Conservation (phyloP, 345 rosid species). For the Isatis tinctoria region DNA sequence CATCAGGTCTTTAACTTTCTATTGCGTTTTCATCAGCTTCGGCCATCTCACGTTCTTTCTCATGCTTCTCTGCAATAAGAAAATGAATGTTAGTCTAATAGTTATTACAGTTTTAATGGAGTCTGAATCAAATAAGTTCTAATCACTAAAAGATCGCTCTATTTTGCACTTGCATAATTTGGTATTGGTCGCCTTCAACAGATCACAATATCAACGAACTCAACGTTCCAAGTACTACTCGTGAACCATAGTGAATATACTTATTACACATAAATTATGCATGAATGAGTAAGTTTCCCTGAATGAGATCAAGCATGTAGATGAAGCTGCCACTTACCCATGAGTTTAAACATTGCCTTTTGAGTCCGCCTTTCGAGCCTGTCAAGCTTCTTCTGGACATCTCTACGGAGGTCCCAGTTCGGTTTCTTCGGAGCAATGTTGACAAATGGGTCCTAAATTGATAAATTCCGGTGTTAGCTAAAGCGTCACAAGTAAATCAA, state of each 20-base stretch:
- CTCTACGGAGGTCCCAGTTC: slow-evolving; percentile 93
- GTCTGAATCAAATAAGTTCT: background rate
- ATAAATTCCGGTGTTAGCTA: background rate
- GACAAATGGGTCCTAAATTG: slow-evolving; percentile 74
- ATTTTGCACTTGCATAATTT: background rate
- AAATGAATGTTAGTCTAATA: background rate
- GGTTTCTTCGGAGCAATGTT: slow-evolving; percentile 99
- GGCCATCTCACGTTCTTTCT: slow-evolving; percentile 48
- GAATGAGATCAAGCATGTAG: background rate
- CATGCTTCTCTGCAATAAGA: slow-evolving; percentile 59
- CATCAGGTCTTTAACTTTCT: slow-evolving; percentile 28
- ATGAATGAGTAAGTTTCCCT: background rate
- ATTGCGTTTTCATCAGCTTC: slow-evolving; percentile 38
- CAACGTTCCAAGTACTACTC: background rate
- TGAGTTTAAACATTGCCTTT: slow-evolving; percentile 69
- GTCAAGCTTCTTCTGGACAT: slow-evolving; percentile 92
- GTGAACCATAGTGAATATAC: background rate
- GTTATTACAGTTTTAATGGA: background rate
- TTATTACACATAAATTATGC: background rate
- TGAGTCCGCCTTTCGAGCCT: slow-evolving; percentile 89
- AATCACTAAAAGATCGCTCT: background rate
- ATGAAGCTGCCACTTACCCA: slow-evolving; percentile 52
- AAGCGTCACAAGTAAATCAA: background rate
- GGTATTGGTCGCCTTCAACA: background rate
- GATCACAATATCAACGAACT: background rate